Conservation (phyloP, 495 filamentous ascomycete species). For the Podospora fimiseda region DNA sequence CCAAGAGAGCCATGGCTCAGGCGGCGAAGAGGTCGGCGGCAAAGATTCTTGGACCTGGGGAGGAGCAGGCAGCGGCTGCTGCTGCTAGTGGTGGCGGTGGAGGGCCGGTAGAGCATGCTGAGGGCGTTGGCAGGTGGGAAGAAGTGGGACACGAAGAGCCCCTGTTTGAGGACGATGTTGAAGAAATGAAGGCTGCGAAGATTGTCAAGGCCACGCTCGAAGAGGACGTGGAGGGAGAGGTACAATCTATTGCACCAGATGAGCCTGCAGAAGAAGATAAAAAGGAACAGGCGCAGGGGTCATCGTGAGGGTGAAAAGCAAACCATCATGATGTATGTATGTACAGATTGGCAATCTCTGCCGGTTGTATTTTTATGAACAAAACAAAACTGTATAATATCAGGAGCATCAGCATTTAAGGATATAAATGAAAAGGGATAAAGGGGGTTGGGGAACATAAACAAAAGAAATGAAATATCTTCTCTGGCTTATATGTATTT, state of each 20-base stretch:
- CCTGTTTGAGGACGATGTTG: constrained; percentile 13
- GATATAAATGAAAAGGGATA: not conserved
- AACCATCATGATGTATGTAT: not conserved
- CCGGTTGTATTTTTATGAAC: not conserved
- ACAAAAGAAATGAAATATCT: not conserved
- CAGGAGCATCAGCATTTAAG: not conserved
- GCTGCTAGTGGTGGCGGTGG: not conserved
- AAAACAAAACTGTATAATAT: not conserved
- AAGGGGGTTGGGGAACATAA: not conserved
- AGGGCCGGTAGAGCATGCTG: constrained; percentile 8
- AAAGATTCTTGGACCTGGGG: constrained; percentile 1
- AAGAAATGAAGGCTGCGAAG: not conserved
- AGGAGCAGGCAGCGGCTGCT: not conserved
- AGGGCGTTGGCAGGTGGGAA: constrained; percentile 23
- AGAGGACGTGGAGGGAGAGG: no score
- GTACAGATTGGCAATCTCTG: no score
- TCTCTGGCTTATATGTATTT: no score
- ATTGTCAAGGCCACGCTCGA: not conserved
- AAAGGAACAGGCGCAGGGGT: not conserved
- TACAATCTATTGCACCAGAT: not conserved
- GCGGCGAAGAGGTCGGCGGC: constrained; percentile 6
- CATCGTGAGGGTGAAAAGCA: not conserved
- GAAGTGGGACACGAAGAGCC: constrained; percentile 30
- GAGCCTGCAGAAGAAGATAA: not conserved
- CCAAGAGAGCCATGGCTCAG: constrained; percentile 18